Percentiles rank a stretch among this genome's conserved stretches.
Evolutionary conservation across 1,139 yeast species (phyloP).

Genomic region (Yamadazyma trypodendri): DNA sequence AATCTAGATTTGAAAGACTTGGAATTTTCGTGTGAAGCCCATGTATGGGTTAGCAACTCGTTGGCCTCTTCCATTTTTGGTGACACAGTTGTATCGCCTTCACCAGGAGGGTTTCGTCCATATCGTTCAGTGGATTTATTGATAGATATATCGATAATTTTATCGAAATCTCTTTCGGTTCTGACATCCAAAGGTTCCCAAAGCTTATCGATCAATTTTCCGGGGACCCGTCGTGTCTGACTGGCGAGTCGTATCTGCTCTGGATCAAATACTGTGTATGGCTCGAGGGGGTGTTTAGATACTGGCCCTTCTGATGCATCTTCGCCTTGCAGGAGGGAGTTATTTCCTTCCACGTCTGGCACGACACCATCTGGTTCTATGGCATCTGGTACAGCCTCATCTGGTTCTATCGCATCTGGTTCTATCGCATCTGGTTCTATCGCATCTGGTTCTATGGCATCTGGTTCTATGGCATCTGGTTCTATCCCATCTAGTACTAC

Average conservation of each 20-base stretch:
- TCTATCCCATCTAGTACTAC: too few species aligned
- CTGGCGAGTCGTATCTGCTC: conserved; percentile 16
- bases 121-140: conserved; percentile 32
- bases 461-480: too few species aligned
- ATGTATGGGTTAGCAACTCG: conserved; percentile 25
- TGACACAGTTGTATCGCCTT: neutral
- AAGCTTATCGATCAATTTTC: conserved; percentile 30
- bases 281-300: too few species aligned
- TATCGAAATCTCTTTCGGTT: conserved; percentile 23
- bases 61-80: conserved; percentile 27
- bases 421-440: too few species aligned
- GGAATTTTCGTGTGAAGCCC: conserved; percentile 27
- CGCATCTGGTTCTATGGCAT: too few species aligned
- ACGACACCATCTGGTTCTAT: too few species aligned
- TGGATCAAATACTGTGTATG: conserved; percentile 15
- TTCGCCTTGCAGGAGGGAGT: too few species aligned
- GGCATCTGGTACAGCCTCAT: too few species aligned
- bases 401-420: too few species aligned
- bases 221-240: conserved; percentile 24
- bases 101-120: conserved; percentile 2
- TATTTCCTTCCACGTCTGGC: too few species aligned
- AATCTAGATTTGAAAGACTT: conserved; percentile 35
- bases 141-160: conserved; percentile 30
- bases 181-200: conserved; percentile 34
- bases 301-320: too few species aligned